Evolutionary conservation across 2,329 filamentous ascomycete genomes (phyloP), one percentile per base, ranked within the genome.

Genomic region (Apiospora hydei): DNA sequence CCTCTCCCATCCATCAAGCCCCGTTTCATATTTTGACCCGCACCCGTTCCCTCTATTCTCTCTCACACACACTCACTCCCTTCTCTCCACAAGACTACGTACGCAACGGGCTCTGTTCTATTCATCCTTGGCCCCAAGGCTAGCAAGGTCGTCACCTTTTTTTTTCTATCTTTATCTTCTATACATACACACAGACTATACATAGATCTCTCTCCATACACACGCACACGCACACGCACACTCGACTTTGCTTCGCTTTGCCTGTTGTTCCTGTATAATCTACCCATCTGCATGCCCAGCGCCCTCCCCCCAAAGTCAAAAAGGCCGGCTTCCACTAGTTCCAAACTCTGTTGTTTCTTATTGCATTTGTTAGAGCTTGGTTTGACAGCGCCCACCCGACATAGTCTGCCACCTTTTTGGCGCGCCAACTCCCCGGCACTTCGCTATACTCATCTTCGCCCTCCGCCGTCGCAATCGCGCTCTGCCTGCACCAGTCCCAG

Each of bases 21-120:
- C 68, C 74, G 76, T 78, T 78, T 76, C 76, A 76, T 75, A 73
- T 77, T 73, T 74, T 69, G 74, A 74, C 74, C 73, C 71, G 70
- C 70, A 70, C 70, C 68, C 71, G 34, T 71, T 73, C 70, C 49
- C 69, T 74, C 61, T 69, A 66, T 71, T 72, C 67, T 69, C 49
- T 51, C 74, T 68, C 57, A 34, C 69, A 53, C 67, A 47, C 44
- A 51, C 66, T 46, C 68, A 46, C 70, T 67, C 41, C 43, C 49
- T 47, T n/a, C 53, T 57, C 69, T 71, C 61, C 68, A 41, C 68
- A 53, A 51, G 30, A 49, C 46, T 57, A 64, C 57, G 34, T 64
- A 64, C 57, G 57, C 57, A 38, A 64, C 57, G 57, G 57, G 57
- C 57, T 64, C 57, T 64, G 41, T 64, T 41, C 57, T 64, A 64